Evolutionary conservation across 495 filamentous ascomycete genomes (phyloP).

Genomic region (Neurospora discreta): DNA sequence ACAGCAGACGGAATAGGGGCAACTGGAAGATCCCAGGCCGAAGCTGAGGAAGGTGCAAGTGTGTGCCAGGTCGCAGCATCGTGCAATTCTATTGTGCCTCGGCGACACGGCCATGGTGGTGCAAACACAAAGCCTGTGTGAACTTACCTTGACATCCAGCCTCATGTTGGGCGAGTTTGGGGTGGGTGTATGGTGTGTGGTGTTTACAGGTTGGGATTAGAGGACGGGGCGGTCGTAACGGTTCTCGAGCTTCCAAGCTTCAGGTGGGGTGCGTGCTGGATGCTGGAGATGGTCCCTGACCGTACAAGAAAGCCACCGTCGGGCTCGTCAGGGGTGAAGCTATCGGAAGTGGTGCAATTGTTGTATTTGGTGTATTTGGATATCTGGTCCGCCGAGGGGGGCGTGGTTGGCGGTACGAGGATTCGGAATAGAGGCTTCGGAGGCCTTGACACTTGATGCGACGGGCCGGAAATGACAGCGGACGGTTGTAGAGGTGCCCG

Average conservation of each 20-base stretch:
- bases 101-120: slow-evolving; percentile 4
- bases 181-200: not conserved
- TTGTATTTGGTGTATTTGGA: not conserved
- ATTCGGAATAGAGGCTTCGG: not conserved
- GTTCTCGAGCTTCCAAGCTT: slow-evolving; percentile 12
- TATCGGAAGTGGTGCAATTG: slow-evolving; percentile 1
- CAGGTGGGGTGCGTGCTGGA: slow-evolving; percentile 12
- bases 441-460: not conserved
- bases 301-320: slow-evolving; percentile 3
- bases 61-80: slow-evolving; percentile 4
- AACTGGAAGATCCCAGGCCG: slow-evolving; percentile 6
- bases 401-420: not conserved
- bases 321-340: not conserved
- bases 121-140: slow-evolving; percentile 4
- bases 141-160: slow-evolving; percentile 80
- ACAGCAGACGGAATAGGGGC: not conserved
- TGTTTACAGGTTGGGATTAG: not conserved
- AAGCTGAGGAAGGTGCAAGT: slow-evolving; percentile 3
- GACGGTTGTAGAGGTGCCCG: slow-evolving; percentile 11
- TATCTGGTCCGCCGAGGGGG: not conserved
- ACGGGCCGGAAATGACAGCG: not conserved
- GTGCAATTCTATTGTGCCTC: slow-evolving; percentile 4
- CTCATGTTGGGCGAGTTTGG: slow-evolving; percentile 51
- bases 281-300: slow-evolving; percentile 5
- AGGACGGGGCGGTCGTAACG: not conserved